Evolutionary conservation across 177 flowering plant genomes (phyloP).

Genomic region (Telopea speciosissima): DNA sequence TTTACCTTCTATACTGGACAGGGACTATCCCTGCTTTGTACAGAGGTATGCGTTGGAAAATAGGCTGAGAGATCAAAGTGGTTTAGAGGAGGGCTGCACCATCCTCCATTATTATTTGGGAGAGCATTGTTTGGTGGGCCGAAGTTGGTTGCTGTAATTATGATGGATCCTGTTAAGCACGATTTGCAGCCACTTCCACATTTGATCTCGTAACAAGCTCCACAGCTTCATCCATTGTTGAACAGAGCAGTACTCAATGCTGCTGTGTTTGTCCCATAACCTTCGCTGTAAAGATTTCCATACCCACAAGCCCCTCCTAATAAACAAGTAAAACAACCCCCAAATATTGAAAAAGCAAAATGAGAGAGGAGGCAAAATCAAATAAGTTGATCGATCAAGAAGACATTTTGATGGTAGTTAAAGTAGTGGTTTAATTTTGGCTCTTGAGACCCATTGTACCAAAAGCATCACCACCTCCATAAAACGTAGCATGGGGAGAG

Average conservation of each 20-base stretch:
- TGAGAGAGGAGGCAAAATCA: background rate
- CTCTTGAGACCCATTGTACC: slow-evolving; percentile 25
- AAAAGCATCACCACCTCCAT: slow-evolving; percentile 24
- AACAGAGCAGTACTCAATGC: slow-evolving; percentile 13
- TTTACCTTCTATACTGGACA: slow-evolving; percentile 27
- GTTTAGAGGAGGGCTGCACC: slow-evolving; percentile 41
- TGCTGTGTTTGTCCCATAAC: slow-evolving; percentile 13
- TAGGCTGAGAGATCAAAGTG: slow-evolving; percentile 30
- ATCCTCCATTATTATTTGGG: slow-evolving; percentile 28
- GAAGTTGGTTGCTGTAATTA: slow-evolving; percentile 31
- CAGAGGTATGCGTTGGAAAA: slow-evolving; percentile 24
- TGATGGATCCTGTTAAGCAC: slow-evolving; percentile 25
- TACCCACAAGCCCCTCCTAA: slow-evolving; percentile 14
- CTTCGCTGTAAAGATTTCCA: slow-evolving; percentile 10
- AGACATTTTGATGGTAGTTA: no score
- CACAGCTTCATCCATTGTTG: slow-evolving; percentile 11
- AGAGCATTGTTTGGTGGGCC: slow-evolving; percentile 35
- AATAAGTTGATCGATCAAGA: no score
- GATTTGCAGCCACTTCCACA: slow-evolving; percentile 10
- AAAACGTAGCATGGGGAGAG: slow-evolving; percentile 23
- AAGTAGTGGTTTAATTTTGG: background rate
- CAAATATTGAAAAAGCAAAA: background rate
- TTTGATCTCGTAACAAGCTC: slow-evolving; percentile 10
- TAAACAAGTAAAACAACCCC: background rate
- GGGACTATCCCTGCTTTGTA: slow-evolving; percentile 37